Conservation (phyloP, 306 rosid species). For the Bauhinia variegata region DNA sequence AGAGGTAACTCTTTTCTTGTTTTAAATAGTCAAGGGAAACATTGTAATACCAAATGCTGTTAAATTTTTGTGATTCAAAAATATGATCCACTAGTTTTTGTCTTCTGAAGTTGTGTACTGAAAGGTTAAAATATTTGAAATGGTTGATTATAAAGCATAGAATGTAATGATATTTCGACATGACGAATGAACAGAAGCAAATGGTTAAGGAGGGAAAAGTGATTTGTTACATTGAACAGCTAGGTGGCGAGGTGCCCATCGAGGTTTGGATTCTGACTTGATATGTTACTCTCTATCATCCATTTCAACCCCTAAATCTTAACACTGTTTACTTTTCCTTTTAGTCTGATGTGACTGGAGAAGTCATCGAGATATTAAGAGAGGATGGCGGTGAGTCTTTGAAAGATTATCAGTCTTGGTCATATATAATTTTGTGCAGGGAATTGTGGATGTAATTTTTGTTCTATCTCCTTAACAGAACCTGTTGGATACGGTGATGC, state of each 20-base stretch:
- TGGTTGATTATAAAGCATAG: background rate
- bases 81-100: background rate
- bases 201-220: conserved; percentile 82
- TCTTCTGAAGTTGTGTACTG: background rate
- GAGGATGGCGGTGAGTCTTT: conserved; percentile 79
- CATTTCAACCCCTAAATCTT: conserved; percentile 2
- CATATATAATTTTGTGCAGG: too few relatives aligned
- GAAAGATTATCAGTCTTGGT: background rate
- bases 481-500: conserved; percentile 91
- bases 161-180: conserved; percentile 2
- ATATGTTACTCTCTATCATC: conserved; percentile 7
- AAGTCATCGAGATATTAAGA: conserved; percentile 77
- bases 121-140: background rate
- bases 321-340: conserved; percentile 20
- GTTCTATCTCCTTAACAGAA: conserved; percentile 44
- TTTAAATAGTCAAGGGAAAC: background rate
- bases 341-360: conserved; percentile 84
- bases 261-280: conserved; percentile 57
- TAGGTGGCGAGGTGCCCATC: conserved; percentile 77
- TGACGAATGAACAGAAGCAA: conserved; percentile 63
- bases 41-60: conserved; percentile 8
- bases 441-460: background rate
- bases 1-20: conserved; percentile 60
- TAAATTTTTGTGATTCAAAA: background rate
- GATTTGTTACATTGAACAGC: conserved; percentile 83